These are phyloP conservation scores for Avicennia marina DNA, from an alignment of 257 asterid genomes.

Conservation along the genomic window DNA sequence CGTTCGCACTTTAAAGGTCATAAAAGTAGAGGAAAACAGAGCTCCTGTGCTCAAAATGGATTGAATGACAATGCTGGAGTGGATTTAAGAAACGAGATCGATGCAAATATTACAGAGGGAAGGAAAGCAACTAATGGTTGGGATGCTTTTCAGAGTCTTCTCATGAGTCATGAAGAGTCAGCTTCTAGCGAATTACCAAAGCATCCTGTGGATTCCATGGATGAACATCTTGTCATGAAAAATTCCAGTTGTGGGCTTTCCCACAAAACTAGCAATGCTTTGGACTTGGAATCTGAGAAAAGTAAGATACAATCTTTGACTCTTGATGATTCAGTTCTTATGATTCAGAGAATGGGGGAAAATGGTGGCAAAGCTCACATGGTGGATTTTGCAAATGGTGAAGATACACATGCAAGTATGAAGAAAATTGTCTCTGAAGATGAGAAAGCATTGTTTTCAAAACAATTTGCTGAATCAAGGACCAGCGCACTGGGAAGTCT, in stretches of 20 bases:
- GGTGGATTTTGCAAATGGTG: constrained; percentile 49
- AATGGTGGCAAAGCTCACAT: constrained; percentile 23
- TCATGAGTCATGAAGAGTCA: constrained; percentile 53
- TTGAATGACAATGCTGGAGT: constrained; percentile 24
- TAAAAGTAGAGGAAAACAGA: constrained; percentile 33
- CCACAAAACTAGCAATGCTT: constrained; percentile 12
- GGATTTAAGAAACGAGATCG: constrained; percentile 17
- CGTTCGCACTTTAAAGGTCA: constrained; percentile 29
- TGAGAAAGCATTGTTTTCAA: constrained; percentile 30
- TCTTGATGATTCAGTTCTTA: constrained; percentile 49
- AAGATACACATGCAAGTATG: constrained; percentile 26
- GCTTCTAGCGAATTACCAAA: constrained; percentile 22
- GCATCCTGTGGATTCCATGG: constrained; percentile 30
- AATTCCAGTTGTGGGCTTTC: constrained; percentile 31
- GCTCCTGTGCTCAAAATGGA: constrained; percentile 26
- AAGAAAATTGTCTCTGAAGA: constrained; percentile 43
- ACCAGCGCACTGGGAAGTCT: constrained; percentile 12
- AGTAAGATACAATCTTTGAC: constrained; percentile 25
- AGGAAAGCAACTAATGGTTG: constrained; percentile 40
- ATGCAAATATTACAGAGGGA: constrained; percentile 26
- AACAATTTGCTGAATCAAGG: constrained; percentile 31
- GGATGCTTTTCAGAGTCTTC: constrained; percentile 73
- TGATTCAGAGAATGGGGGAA: constrained; percentile 34
- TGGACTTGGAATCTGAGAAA: constrained; percentile 42
- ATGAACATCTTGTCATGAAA: constrained; percentile 32